phyloP scores from a whole-genome alignment of 228 moss, liverwort and hornwort genomes.

The Sphagnum fallax region DNA sequence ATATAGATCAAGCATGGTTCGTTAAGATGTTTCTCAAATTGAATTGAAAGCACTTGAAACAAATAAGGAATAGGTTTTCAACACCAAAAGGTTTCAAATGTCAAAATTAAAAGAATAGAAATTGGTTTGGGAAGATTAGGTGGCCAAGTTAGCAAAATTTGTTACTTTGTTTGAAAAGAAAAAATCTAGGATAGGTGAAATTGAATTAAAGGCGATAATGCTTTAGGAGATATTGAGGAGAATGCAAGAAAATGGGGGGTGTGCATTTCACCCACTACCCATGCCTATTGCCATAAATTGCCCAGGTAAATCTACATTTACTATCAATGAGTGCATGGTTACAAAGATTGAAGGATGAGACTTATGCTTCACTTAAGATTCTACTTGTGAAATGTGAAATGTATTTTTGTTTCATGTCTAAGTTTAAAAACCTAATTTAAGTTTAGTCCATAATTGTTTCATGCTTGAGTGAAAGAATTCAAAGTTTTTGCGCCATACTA shows the following conservation, averaged over 20 bases:
- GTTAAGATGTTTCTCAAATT: neutral
- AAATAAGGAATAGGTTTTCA: neutral
- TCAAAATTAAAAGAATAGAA: neutral
- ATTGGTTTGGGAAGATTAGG: neutral
- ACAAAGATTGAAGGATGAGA: no score
- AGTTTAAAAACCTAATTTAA: no score
- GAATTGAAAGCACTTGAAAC: neutral
- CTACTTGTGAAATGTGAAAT: no score
- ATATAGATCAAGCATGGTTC: neutral
- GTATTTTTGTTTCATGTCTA: no score
- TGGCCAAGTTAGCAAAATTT: neutral
- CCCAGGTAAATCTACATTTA: neutral
- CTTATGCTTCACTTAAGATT: no score
- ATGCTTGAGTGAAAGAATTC: no score
- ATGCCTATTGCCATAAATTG: neutral
- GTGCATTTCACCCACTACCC: neutral
- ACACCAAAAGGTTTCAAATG: neutral
- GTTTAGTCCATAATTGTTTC: no score
- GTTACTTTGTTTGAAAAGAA: neutral
- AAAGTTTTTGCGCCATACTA: no score
- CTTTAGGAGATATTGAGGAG: neutral
- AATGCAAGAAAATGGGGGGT: neutral
- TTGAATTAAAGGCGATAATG: neutral
- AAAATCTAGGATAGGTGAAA: neutral
- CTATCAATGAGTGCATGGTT: neutral